These are phyloP conservation scores for Plasmopara halstedii DNA, from an alignment of 352 stramenopile species.

Conservation along the genomic window DNA sequence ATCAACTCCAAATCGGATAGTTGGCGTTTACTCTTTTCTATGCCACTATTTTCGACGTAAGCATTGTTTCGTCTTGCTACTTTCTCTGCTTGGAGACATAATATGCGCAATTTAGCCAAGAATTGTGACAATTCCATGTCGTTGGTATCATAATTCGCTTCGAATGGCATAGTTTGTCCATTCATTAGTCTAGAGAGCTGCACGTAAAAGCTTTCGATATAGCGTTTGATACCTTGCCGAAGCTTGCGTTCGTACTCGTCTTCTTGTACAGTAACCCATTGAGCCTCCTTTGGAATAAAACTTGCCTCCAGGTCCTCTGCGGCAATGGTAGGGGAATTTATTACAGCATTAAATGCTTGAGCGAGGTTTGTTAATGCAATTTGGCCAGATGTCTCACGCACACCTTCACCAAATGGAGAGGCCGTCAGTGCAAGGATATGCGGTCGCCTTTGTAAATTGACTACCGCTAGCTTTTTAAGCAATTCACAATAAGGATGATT, in stretches of 20 bases:
- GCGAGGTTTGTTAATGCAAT: conserved; percentile 31
- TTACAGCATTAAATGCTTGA: conserved; percentile 34
- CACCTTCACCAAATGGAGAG: conserved; percentile 61
- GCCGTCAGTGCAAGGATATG: conserved; percentile 61
- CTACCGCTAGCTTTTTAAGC: conserved; percentile 28
- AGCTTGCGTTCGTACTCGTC: conserved; percentile 28
- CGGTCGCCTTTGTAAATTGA: conserved; percentile 22
- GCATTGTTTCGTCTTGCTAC: conserved; percentile 4
- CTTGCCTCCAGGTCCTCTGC: conserved; percentile 34
- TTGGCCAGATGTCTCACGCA: conserved; percentile 28
- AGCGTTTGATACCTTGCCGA: conserved; percentile 31
- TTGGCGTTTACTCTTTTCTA: conserved; percentile 13
- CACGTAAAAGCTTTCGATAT: conserved; percentile 36
- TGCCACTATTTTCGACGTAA: conserved; percentile 5
- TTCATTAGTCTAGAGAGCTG: conserved; percentile 19
- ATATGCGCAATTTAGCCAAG: conserved; percentile 31
- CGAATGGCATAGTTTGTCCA: conserved; percentile 31
- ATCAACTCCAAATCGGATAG: conserved; percentile 35
- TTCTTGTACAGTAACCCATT: conserved; percentile 50
- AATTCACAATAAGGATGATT: conserved; percentile 58
- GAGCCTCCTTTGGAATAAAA: conserved; percentile 47
- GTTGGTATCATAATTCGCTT: conserved; percentile 41
- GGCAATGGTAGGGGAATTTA: conserved; percentile 58
- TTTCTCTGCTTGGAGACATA: conserved; percentile 14
- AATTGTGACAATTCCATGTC: conserved; percentile 49